phyloP scores from a whole-genome alignment of 176 grass and related monocot genomes.

The Oryza rufipogon region DNA sequence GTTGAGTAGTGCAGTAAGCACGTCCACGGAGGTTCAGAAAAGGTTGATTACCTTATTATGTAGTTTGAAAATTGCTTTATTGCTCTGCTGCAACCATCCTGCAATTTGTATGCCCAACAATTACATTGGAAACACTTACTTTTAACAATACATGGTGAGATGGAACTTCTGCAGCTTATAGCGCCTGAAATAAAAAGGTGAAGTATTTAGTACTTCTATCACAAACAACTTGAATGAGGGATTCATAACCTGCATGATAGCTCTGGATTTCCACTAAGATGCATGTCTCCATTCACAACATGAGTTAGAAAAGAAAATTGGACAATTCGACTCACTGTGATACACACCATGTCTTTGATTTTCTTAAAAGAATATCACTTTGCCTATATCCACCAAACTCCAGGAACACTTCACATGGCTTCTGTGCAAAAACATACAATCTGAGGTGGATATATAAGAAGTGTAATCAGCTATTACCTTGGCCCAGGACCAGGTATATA shows the following conservation, averaged over 20 bases:
- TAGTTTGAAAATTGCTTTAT: slow-evolving; percentile 50
- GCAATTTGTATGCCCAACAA: slow-evolving; percentile 69
- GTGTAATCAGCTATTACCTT: slow-evolving; percentile 61
- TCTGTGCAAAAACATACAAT: slow-evolving; percentile 78
- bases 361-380: slow-evolving; percentile 61
- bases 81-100: slow-evolving; percentile 72
- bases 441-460: slow-evolving; percentile 63
- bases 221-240: slow-evolving; percentile 62
- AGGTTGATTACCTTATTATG: slow-evolving; percentile 57
- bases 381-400: slow-evolving; percentile 57
- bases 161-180: slow-evolving; percentile 66
- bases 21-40: not conserved
- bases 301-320: not conserved
- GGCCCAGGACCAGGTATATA: slow-evolving; percentile 46
- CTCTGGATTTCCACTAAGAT: not conserved
- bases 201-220: slow-evolving; percentile 64
- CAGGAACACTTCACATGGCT: slow-evolving; percentile 67
- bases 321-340: not conserved
- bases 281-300: not conserved
- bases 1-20: too few relatives aligned
- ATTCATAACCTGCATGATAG: slow-evolving; percentile 73
- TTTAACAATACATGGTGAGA: slow-evolving; percentile 64
- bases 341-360: slow-evolving; percentile 64
- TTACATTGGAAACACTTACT: slow-evolving; percentile 43
- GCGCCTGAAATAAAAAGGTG: slow-evolving; percentile 79